Base-by-base conservation (phyloP, 2,329 filamentous ascomycete genomes). In the Venturia nashicola region DNA sequence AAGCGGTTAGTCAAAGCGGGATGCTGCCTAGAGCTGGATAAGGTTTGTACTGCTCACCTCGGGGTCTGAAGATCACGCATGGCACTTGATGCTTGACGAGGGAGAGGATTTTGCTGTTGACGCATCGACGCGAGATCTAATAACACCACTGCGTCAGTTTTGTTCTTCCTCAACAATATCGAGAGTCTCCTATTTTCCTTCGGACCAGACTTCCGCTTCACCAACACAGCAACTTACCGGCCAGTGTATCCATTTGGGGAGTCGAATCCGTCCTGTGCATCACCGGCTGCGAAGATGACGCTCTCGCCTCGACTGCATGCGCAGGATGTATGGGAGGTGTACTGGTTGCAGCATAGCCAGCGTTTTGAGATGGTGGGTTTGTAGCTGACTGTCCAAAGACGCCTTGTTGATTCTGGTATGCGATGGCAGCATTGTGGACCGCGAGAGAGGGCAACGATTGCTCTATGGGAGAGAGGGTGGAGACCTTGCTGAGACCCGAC, bases 101-200 rank as follows among this genome's bases (percentile, higher is more conserved):
- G 34, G 23, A 42, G 12, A 42, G 14, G 23, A 32, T 61, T 34
- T 51, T 78, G 77, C 43, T 73, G 73, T 59, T 78, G 76, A 67
- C 78, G 78, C 74, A 78, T 77, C 8, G 75, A 75, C 59, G 77
- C 77, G 64, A 79, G 72, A 71, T 80, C 79, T 78, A 67, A 27
- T 62, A 64, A 46, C 23, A 46, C 12, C 46, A 27, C 46, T 64
- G 3, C 54, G 36, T 36, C 27, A 39, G 59, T 36, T 27, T 23
- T 51, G 5, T 40, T 16, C 20, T 32, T 7, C 18, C 20, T n/a
- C 8, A n/a, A 32, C 18, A 57, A 9, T 36, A 36, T n/a, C 27
- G 27, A 34, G 32, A 5, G 14, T 57, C 51, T 57, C 51, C 51
- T 57, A 34, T 57, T 36, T 57, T 36, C n/a, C 27, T 48, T 11